These are phyloP conservation scores for Kodamaea neixiangensis DNA, from an alignment of 805 yeast species.

Conservation along the genomic window DNA sequence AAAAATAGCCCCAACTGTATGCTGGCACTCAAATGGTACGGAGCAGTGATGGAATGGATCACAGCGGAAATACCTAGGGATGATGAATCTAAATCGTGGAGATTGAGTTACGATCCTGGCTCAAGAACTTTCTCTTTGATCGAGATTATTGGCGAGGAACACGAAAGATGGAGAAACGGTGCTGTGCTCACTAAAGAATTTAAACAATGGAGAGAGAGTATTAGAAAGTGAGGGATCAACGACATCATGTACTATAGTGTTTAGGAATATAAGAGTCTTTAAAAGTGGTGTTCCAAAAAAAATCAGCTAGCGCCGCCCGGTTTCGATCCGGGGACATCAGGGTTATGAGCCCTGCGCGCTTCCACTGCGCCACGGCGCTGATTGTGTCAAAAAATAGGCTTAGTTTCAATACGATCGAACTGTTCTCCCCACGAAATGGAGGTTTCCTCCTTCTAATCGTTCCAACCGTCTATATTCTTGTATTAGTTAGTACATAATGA, in stretches of 20 bases:
- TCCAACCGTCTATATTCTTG: too few species aligned
- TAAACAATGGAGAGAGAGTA: conserved; percentile 31
- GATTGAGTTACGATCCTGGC: conserved; percentile 56
- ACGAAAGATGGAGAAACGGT: conserved; percentile 21
- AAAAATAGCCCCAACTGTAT: conserved; percentile 61
- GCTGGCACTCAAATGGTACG: conserved; percentile 83
- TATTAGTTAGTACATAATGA: too few species aligned
- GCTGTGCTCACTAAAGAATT: conserved; percentile 32
- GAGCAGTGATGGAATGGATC: conserved; percentile 82
- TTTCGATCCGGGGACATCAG: conserved; percentile 98
- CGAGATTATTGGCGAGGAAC: conserved; percentile 42
- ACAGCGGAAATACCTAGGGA: conserved; percentile 50
- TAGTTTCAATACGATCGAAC: background rate
- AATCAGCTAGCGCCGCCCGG: conserved; percentile 32
- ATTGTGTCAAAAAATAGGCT: background rate
- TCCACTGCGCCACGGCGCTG: conserved; percentile 99
- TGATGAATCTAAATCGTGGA: conserved; percentile 51
- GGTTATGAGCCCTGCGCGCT: conserved; percentile 99
- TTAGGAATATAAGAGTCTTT: background rate
- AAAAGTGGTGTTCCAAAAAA: conserved; percentile 1
- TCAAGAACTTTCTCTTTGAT: conserved; percentile 54
- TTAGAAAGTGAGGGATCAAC: conserved; percentile 1
- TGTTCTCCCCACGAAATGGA: too few species aligned
- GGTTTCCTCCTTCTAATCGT: too few species aligned
- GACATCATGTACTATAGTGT: background rate